A percentile compares a stretch with the other conserved stretches of the same genome.
Conservation (phyloP, 2,329 filamentous ascomycete genomes). For the Didymosphaeria variabile region DNA sequence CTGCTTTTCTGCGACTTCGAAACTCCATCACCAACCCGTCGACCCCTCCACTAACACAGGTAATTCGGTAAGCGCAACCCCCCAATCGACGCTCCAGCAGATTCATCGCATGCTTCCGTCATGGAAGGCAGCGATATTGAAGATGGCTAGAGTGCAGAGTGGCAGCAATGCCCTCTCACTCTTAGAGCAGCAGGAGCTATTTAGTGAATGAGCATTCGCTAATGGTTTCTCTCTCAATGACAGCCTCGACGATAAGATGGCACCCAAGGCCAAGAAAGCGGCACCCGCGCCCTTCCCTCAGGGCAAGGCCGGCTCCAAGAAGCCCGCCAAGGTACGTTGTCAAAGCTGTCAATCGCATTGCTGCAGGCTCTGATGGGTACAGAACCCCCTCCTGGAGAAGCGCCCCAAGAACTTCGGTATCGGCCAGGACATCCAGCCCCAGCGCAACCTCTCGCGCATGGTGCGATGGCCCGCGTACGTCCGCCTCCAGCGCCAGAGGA, state of each 20-base stretch:
- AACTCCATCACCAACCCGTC: conserved; percentile 40
- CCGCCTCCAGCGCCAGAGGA: conserved; percentile 91
- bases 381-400: conserved; percentile 99
- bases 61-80: conserved; percentile 46
- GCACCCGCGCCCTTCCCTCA: conserved; percentile 78
- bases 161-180: conserved; percentile 48
- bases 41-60: conserved; percentile 45
- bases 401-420: conserved; percentile 97
- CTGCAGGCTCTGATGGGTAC: conserved; percentile 31
- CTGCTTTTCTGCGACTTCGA: conserved; percentile 29
- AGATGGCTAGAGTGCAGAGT: conserved; percentile 51
- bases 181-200: conserved; percentile 54
- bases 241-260: conserved; percentile 75
- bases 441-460: conserved; percentile 80
- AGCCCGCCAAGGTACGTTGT: conserved; percentile 86
- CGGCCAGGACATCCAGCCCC: conserved; percentile 85
- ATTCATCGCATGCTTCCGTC: conserved; percentile 42
- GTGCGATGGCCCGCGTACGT: conserved; percentile 97
- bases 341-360: conserved; percentile 36
- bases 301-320: conserved; percentile 86
- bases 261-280: conserved; percentile 96
- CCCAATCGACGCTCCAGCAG: conserved; percentile 43
- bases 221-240: conserved; percentile 99
- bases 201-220: conserved; percentile 82
- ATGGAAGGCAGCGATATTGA: conserved; percentile 43